Evolutionary conservation across 2,329 filamentous ascomycete species (phyloP).

Genomic region (Magnaporthiopsis poae): DNA sequence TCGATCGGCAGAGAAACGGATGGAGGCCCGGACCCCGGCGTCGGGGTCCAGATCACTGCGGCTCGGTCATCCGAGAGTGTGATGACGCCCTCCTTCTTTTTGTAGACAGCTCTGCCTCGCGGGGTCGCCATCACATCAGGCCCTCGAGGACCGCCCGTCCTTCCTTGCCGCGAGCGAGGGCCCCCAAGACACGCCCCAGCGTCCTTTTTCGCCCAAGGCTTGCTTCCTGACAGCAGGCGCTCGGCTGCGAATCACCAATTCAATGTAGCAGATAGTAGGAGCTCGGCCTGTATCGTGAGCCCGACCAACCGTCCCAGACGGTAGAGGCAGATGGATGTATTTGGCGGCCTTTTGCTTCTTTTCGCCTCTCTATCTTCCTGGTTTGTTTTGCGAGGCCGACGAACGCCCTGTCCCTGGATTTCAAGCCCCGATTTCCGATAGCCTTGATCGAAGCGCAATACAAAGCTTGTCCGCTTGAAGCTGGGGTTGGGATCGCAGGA

Average conservation of each 20-base stretch:
- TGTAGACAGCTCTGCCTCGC: slow-evolving; percentile 66
- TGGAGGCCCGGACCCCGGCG: slow-evolving; percentile 51
- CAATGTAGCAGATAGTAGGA: neutral
- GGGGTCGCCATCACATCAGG: slow-evolving; percentile 42
- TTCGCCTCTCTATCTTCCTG: neutral
- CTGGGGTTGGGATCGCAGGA: no score
- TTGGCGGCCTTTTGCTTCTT: neutral
- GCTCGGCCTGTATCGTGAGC: neutral
- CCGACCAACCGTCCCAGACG: neutral
- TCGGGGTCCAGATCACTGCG: slow-evolving; percentile 72
- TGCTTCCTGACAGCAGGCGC: neutral
- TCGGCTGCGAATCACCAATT: neutral
- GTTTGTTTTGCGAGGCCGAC: no score
- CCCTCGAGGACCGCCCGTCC: neutral
- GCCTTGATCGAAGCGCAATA: neutral
- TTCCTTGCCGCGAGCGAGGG: neutral
- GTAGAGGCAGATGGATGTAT: neutral
- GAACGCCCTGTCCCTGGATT: no score
- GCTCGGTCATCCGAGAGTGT: slow-evolving; percentile 63
- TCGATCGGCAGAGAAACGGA: slow-evolving; percentile 60
- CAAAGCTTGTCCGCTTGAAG: neutral
- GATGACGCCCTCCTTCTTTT: slow-evolving; percentile 88
- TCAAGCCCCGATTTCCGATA: neutral
- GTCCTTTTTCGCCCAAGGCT: no score
- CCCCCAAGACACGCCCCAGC: neutral